Evolutionary conservation across 371 early-diverging fungal genomes (phyloP).

Genomic region (Mucor saturninus): DNA sequence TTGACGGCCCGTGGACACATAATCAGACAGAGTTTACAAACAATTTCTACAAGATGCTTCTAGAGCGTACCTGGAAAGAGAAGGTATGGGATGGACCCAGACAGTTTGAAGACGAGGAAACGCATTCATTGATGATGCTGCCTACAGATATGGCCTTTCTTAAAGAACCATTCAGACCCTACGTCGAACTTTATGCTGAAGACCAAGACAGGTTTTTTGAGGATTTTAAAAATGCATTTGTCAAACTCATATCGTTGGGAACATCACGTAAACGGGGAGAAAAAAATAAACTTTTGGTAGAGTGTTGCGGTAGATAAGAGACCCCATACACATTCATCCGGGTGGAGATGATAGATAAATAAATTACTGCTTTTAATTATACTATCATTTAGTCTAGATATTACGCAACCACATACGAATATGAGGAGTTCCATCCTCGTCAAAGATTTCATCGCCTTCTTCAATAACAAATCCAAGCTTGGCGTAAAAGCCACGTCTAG

Average conservation of each 20-base stretch:
- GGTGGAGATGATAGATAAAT: no score
- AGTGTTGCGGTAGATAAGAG: no score
- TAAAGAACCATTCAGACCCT: slow-evolving; percentile 66
- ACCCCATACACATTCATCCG: no score
- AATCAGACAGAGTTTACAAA: slow-evolving; percentile 87
- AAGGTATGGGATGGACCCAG: slow-evolving; percentile 62
- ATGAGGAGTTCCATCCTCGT: slow-evolving; percentile 52
- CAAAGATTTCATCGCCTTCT: slow-evolving; percentile 38
- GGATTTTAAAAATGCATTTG: slow-evolving; percentile 82
- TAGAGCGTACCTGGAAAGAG: slow-evolving; percentile 71
- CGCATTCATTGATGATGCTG: slow-evolving; percentile 81
- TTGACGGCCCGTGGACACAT: slow-evolving; percentile 87
- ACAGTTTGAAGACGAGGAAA: slow-evolving; percentile 74
- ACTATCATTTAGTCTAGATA: background rate
- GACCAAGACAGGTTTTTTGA: slow-evolving; percentile 73
- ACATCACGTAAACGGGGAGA: no score
- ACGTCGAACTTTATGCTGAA: slow-evolving; percentile 78
- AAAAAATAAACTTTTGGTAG: no score
- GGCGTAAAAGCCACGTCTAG: slow-evolving; percentile 49
- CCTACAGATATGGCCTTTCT: slow-evolving; percentile 82
- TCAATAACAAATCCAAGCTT: slow-evolving; percentile 46
- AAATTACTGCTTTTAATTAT: no score
- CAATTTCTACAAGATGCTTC: slow-evolving; percentile 73
- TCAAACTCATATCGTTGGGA: slow-evolving; percentile 84
- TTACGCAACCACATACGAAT: slow-evolving; percentile 40